These are phyloP conservation scores for Hygrophila difformis DNA, from an alignment of 257 asterid species.

Conservation along the genomic window DNA sequence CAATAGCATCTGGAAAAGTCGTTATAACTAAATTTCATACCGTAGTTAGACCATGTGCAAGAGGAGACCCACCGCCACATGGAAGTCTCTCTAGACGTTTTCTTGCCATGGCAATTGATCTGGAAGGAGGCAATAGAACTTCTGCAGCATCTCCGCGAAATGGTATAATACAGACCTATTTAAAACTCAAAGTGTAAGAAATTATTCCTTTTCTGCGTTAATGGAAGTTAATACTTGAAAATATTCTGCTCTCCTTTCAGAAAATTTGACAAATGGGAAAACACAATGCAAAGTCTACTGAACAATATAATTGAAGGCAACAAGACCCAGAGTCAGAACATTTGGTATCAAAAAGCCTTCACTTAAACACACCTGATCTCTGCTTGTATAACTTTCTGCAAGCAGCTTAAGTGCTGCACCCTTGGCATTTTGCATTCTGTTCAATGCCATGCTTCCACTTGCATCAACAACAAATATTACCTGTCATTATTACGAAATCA, in stretches of 20 bases:
- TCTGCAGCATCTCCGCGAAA: constrained; percentile 99
- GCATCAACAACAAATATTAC: constrained; percentile 98
- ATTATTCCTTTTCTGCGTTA: background rate
- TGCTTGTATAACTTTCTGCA: constrained; percentile 97
- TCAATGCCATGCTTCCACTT: constrained; percentile 98
- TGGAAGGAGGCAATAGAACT: constrained; percentile 95
- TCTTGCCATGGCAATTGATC: constrained; percentile 97
- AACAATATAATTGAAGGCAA: too few species aligned
- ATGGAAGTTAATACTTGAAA: background rate
- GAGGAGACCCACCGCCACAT: constrained; percentile 99
- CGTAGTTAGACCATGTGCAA: constrained; percentile 96
- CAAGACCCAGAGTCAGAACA: background rate
- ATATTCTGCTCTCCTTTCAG: background rate
- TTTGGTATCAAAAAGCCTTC: background rate
- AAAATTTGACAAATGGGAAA: background rate
- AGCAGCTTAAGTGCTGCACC: constrained; percentile 96
- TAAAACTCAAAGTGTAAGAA: constrained; percentile 19
- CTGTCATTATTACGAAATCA: constrained; percentile 25
- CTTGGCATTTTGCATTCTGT: constrained; percentile 99
- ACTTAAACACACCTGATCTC: constrained; percentile 76
- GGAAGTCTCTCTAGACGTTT: constrained; percentile 98
- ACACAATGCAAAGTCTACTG: background rate
- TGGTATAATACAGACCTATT: constrained; percentile 87
- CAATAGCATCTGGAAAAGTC: background rate
- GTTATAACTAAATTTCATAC: constrained; percentile 7